Conservation (phyloP, 371 early-diverging fungal genomes). For the Encephalitozoon cuniculi region DNA sequence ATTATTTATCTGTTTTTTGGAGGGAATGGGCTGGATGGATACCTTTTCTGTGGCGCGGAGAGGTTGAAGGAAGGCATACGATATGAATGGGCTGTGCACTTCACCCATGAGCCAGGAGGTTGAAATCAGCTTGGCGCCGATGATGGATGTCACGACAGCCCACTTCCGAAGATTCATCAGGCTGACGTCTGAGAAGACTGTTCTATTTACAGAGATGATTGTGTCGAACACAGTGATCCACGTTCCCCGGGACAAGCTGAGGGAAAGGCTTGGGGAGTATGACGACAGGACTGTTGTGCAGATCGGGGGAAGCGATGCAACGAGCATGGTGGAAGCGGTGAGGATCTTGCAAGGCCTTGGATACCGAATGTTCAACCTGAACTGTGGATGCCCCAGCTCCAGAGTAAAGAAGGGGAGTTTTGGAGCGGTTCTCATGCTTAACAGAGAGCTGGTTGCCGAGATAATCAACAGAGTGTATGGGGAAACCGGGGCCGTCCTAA, state of each 20-base stretch:
- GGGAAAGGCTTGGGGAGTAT: constrained; percentile 51
- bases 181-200: constrained; percentile 39
- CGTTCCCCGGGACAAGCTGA: constrained; percentile 35
- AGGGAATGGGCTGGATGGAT: not conserved
- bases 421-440: constrained; percentile 61
- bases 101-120: not conserved
- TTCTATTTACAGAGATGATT: constrained; percentile 62
- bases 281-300: constrained; percentile 58
- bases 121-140: constrained; percentile 60
- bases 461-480: constrained; percentile 59
- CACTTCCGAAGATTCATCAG: constrained; percentile 58
- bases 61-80: not conserved
- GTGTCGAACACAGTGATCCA: constrained; percentile 56
- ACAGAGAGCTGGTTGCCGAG: constrained; percentile 35
- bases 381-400: constrained; percentile 61
- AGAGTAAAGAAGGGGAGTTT: constrained; percentile 60
- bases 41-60: not conserved
- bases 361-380: constrained; percentile 58
- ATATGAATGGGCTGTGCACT: not conserved
- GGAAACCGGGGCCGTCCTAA: constrained; percentile 49
- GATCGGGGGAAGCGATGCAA: constrained; percentile 59
- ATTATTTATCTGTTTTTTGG: constrained; percentile 20
- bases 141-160: constrained; percentile 62
- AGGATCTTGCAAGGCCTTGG: constrained; percentile 31
- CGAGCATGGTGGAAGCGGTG: constrained; percentile 49